phyloP scores from a whole-genome alignment of 1,284 basidiomycete species.

The Ustilago esculenta region DNA sequence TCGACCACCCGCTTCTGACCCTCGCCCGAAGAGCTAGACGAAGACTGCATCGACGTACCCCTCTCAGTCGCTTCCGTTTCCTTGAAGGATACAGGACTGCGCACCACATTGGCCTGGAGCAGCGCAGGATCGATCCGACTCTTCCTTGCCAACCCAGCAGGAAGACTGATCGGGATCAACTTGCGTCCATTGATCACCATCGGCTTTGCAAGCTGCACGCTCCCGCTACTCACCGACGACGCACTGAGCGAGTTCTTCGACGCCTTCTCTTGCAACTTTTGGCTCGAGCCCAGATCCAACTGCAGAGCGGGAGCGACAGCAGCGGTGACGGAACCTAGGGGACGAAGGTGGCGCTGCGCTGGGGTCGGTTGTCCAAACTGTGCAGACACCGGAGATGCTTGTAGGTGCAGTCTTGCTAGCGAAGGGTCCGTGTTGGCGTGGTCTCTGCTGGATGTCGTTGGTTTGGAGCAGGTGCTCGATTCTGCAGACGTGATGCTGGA shows the following conservation, averaged over 20 bases:
- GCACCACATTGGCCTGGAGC: constrained; percentile 19
- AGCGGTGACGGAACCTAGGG: background rate
- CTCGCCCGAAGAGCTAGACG: constrained; percentile 9
- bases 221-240: constrained; percentile 25
- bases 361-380: constrained; percentile 12
- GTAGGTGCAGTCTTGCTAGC: constrained; percentile 4
- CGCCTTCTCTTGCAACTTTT: constrained; percentile 21
- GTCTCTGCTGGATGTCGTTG: constrained; percentile 18
- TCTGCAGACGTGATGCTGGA: constrained; percentile 33
- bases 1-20: constrained; percentile 1
- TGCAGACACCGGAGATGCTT: constrained; percentile 19
- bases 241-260: constrained; percentile 26
- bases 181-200: constrained; percentile 36
- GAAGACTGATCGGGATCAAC: constrained; percentile 43
- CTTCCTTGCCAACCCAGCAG: constrained; percentile 25
- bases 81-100: background rate
- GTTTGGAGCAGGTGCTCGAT: constrained; percentile 32
- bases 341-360: constrained; percentile 10
- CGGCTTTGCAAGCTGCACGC: constrained; percentile 24
- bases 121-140: constrained; percentile 26
- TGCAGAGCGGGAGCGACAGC: constrained; percentile 12
- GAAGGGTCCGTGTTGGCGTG: background rate
- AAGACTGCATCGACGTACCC: constrained; percentile 19
- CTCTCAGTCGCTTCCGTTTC: constrained; percentile 4
- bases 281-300: constrained; percentile 14